Evolutionary conservation across 805 yeast species (phyloP).

Genomic region (Candida odintsovae): DNA sequence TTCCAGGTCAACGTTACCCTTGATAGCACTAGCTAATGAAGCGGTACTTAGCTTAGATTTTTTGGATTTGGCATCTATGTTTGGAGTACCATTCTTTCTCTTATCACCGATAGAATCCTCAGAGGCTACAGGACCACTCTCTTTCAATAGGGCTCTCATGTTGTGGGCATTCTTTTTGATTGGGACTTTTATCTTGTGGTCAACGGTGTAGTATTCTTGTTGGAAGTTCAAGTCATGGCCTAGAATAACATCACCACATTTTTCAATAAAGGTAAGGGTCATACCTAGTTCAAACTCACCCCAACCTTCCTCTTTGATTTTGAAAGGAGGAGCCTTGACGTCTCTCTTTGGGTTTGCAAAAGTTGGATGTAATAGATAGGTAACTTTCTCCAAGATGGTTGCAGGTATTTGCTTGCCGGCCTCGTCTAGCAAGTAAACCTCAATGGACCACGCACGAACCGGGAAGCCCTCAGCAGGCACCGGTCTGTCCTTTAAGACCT

Average conservation of each 20-base stretch:
- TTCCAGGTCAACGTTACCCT: slow-evolving; percentile 82
- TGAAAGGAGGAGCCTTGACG: slow-evolving; percentile 78
- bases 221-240: slow-evolving; percentile 86
- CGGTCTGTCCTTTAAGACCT: slow-evolving; percentile 71
- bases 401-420: slow-evolving; percentile 85
- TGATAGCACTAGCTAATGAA: slow-evolving; percentile 42
- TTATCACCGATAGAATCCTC: slow-evolving; percentile 31
- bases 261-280: slow-evolving; percentile 69
- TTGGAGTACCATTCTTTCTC: slow-evolving; percentile 27
- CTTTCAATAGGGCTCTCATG: slow-evolving; percentile 65
- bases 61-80: slow-evolving; percentile 23
- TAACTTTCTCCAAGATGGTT: slow-evolving; percentile 81
- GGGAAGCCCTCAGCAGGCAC: slow-evolving; percentile 89
- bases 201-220: slow-evolving; percentile 69
- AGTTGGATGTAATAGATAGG: slow-evolving; percentile 92
- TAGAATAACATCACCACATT: slow-evolving; percentile 81
- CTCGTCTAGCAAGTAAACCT: slow-evolving; percentile 67
- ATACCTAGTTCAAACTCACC: slow-evolving; percentile 93
- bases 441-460: slow-evolving; percentile 89
- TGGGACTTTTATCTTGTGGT: slow-evolving; percentile 74
- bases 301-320: slow-evolving; percentile 93
- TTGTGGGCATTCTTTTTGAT: slow-evolving; percentile 55
- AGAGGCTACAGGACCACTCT: slow-evolving; percentile 78
- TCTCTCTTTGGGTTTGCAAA: slow-evolving; percentile 84
- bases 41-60: slow-evolving; percentile 18